These are phyloP conservation scores for Nothophaeocryptopus gaeumannii DNA, from an alignment of 2,329 filamentous ascomycete species.

Conservation along the genomic window DNA sequence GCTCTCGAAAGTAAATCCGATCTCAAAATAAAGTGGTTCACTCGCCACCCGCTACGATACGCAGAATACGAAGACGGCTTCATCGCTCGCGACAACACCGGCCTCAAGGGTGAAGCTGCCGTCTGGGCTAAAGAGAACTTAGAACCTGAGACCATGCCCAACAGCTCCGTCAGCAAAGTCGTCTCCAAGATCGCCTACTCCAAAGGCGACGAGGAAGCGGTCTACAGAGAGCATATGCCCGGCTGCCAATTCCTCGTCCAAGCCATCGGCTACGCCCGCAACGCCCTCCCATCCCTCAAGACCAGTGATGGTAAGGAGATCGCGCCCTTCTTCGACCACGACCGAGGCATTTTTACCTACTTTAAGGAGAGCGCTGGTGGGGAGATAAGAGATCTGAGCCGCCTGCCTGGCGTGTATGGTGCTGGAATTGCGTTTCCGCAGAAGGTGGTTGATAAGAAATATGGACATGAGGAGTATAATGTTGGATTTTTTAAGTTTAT, in stretches of 20 bases:
- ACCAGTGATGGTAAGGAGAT: slow-evolving; percentile 30
- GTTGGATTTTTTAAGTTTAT: slow-evolving; percentile 67
- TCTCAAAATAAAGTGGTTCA: slow-evolving; percentile 61
- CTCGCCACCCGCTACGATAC: slow-evolving; percentile 58
- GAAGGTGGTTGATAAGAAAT: slow-evolving; percentile 58
- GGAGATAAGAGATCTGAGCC: slow-evolving; percentile 20
- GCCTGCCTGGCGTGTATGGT: slow-evolving; percentile 55
- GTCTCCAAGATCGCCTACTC: slow-evolving; percentile 40
- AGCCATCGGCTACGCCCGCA: slow-evolving; percentile 57
- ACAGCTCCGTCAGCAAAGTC: slow-evolving; percentile 47
- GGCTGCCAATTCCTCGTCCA: slow-evolving; percentile 55
- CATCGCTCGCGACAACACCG: slow-evolving; percentile 64
- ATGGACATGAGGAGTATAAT: slow-evolving; percentile 60
- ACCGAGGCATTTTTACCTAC: slow-evolving; percentile 36
- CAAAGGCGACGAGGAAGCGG: slow-evolving; percentile 49
- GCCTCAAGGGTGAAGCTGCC: slow-evolving; percentile 61
- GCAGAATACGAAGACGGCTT: slow-evolving; percentile 61
- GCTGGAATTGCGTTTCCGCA: slow-evolving; percentile 65
- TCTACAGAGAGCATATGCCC: slow-evolving; percentile 49
- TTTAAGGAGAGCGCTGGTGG: slow-evolving; percentile 18
- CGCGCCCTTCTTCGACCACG: slow-evolving; percentile 46
- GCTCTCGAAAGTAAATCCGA: slow-evolving; percentile 51
- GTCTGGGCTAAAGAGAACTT: slow-evolving; percentile 59
- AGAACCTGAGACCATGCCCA: slow-evolving; percentile 49
- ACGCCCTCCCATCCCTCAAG: slow-evolving; percentile 50